A percentile compares a stretch with the other conserved stretches of the same genome.
phyloP scores from a whole-genome alignment of 2,329 filamentous ascomycete species.

The Tolypocladium ophioglossoides region DNA sequence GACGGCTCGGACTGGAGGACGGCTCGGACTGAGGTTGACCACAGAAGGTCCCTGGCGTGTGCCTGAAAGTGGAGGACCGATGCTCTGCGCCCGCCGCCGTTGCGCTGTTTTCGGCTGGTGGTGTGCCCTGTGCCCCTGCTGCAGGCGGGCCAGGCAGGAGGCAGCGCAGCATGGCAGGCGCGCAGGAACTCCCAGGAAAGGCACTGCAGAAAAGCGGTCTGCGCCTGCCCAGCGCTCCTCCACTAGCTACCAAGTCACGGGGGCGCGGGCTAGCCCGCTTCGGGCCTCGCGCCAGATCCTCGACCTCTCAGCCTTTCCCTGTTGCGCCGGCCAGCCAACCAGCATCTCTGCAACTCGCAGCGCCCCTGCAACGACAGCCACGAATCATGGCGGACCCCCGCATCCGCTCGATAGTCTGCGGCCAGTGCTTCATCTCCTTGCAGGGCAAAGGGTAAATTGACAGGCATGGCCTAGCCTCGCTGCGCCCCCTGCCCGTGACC shows the following conservation, averaged over 20 bases:
- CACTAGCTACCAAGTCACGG: not conserved
- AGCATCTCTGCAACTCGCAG: not conserved
- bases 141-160: not conserved
- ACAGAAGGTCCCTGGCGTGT: not conserved
- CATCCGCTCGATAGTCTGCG: not conserved
- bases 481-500: not conserved
- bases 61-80: not conserved
- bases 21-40: not conserved
- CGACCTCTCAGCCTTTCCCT: not conserved
- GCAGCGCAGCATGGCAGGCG: not conserved
- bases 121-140: no score
- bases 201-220: not conserved
- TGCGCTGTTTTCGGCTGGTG: not conserved
- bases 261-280: not conserved
- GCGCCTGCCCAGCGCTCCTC: not conserved
- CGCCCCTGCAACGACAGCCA: not conserved
- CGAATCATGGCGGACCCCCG: not conserved
- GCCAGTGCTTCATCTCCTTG: conserved; percentile 1
- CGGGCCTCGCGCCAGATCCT: not conserved
- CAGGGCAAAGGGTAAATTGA: no score
- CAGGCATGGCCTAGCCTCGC: not conserved
- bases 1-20: no score
- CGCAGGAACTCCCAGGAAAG: not conserved
- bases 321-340: not conserved
- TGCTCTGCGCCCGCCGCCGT: no score